Conservation (phyloP, 129 eudicot genomes). For the Pulicaria dysenterica region DNA sequence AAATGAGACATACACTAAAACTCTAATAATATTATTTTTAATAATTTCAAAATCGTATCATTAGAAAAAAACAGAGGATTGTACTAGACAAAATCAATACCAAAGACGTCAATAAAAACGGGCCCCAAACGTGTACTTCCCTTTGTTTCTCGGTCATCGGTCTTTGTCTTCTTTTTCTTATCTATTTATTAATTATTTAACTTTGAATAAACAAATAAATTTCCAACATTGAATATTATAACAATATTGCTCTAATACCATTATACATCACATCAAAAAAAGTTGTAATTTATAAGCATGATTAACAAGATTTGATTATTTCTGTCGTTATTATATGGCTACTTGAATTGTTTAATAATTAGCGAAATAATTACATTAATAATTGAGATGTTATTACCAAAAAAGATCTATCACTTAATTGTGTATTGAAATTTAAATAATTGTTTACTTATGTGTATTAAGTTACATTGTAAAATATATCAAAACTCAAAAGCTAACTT, state of each 20-base stretch:
- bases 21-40: no score
- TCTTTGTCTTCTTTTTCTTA: constrained; percentile 1
- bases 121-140: constrained; percentile 33
- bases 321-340: not conserved
- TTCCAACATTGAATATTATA: constrained; percentile 24
- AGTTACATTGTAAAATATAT: no score
- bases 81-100: constrained; percentile 17
- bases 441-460: no score
- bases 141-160: constrained; percentile 15
- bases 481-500: no score
- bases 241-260: not conserved
- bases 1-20: no score
- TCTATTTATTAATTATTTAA: not conserved
- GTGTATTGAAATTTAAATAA: no score
- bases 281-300: not conserved
- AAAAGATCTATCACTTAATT: no score
- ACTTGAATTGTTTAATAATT: not conserved
- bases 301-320: not conserved
- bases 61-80: not conserved
- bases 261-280: constrained; percentile 14
- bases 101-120: constrained; percentile 22
- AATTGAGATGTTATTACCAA: no score
- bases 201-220: not conserved
- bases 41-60: not conserved
- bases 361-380: not conserved